These are phyloP conservation scores for Schizochytrium sp. DNA, from an alignment of 108 stramenopile genomes.

Conservation along the genomic window DNA sequence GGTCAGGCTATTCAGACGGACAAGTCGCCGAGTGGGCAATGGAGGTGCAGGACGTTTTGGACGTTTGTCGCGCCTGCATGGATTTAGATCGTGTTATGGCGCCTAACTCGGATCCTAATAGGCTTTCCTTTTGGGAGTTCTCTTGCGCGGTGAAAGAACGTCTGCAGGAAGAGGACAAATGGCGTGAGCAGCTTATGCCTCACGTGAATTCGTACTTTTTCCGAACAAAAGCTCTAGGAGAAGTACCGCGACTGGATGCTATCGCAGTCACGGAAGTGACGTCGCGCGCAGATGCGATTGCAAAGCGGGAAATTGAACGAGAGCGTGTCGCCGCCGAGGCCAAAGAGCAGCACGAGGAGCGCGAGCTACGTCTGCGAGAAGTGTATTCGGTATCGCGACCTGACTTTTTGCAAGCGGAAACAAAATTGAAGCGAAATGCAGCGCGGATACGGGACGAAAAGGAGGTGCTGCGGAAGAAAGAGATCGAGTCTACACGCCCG, in stretches of 20 bases:
- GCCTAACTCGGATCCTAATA: background rate
- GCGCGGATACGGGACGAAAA: background rate
- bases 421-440: background rate
- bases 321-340: background rate
- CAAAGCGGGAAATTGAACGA: background rate
- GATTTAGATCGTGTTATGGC: background rate
- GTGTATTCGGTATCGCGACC: background rate
- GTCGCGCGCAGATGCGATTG: background rate
- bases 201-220: slow-evolving; percentile 2
- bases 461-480: background rate
- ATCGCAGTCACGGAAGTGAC: background rate
- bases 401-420: background rate
- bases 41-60: background rate
- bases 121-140: background rate
- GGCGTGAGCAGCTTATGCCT: background rate
- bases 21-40: background rate
- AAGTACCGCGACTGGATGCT: background rate
- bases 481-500: background rate
- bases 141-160: background rate
- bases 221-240: background rate
- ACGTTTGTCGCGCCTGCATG: background rate
- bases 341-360: background rate
- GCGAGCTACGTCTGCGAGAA: background rate
- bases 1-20: slow-evolving; percentile 6
- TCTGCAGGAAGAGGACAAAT: background rate